These are phyloP conservation scores for Hippophae rhamnoides DNA, from an alignment of 306 rosid species.

Conservation along the genomic window DNA sequence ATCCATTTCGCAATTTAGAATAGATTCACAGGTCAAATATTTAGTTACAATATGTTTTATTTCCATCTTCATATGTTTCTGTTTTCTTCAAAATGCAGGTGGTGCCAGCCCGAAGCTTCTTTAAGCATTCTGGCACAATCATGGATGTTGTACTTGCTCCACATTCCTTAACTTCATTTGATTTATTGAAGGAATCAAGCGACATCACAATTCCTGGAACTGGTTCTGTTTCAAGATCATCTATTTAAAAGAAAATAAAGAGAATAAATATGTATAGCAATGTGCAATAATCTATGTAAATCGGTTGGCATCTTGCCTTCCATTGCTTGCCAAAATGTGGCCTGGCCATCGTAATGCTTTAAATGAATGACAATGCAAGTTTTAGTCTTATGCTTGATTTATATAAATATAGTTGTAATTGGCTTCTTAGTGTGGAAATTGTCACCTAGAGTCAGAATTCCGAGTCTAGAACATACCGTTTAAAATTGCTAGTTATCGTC, in stretches of 20 bases:
- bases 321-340: too few relatives aligned
- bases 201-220: constrained; percentile 30
- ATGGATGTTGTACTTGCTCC: constrained; percentile 36
- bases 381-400: too few relatives aligned
- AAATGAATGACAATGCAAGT: too few relatives aligned
- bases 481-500: too few relatives aligned
- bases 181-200: constrained; percentile 45
- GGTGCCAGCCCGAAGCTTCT: constrained; percentile 26
- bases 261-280: not conserved
- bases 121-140: constrained; percentile 42
- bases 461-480: too few relatives aligned
- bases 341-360: too few relatives aligned
- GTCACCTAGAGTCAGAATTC: too few relatives aligned
- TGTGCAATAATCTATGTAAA: not conserved
- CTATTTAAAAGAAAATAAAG: constrained; percentile 21
- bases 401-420: too few relatives aligned
- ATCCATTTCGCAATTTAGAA: not conserved
- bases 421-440: too few relatives aligned
- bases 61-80: not conserved
- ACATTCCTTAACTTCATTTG: constrained; percentile 60
- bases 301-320: not conserved
- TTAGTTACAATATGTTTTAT: too few relatives aligned
- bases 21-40: not conserved
- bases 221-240: constrained; percentile 32
- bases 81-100: constrained; percentile 36